Conservation (phyloP, 2,329 filamentous ascomycete species). For the Aspergillus brasiliensis region DNA sequence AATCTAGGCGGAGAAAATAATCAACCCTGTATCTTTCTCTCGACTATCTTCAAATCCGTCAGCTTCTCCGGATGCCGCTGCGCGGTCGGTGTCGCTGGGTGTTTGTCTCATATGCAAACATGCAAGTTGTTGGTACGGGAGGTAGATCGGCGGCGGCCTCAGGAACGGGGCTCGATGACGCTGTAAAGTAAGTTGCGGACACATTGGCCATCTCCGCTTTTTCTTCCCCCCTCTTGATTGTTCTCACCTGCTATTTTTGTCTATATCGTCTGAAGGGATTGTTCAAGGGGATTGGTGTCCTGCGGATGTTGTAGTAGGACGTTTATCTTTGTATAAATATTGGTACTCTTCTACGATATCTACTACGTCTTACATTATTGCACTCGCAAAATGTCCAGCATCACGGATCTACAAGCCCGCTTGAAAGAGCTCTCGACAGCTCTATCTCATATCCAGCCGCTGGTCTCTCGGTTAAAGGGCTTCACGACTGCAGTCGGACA, state of each 20-base stretch:
- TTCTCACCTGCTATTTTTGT: background rate
- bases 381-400: conserved; percentile 39
- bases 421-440: conserved; percentile 56
- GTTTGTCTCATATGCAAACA: conserved; percentile 38
- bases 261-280: no score
- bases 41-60: no score
- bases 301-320: background rate
- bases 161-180: conserved; percentile 31
- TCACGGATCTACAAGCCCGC: conserved; percentile 48
- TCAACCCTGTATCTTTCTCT: background rate
- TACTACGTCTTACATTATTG: background rate
- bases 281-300: background rate
- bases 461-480: conserved; percentile 60
- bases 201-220: conserved; percentile 15
- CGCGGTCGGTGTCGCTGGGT: conserved; percentile 9
- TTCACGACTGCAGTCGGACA: conserved; percentile 64
- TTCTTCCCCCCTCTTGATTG: background rate
- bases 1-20: conserved; percentile 14
- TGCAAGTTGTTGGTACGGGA: background rate
- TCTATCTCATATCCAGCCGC: conserved; percentile 55
- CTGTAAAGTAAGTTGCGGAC: conserved; percentile 17
- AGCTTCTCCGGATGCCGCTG: conserved; percentile 6
- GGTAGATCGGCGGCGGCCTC: conserved; percentile 15
- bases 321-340: background rate
- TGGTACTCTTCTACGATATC: background rate